Base-by-base conservation (phyloP, 805 yeast genomes). In the Lachancea cidri region DNA sequence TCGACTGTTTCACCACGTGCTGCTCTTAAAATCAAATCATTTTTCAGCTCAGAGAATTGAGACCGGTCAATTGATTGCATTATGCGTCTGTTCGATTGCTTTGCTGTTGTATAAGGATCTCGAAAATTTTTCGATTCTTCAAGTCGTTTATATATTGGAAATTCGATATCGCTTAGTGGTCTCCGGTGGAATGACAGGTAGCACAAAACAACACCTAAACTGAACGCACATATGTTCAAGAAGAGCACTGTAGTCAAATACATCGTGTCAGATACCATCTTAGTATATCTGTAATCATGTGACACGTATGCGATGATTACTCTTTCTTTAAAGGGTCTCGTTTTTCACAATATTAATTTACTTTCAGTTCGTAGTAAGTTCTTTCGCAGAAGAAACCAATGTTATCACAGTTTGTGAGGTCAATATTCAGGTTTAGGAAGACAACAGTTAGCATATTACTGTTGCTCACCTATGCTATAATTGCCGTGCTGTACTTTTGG, bases 1-100 rank as follows among this genome's bases (percentile, higher is more conserved):
- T 93, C 98, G 31, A 91, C 97, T 45, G 68, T 68, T 60, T 91
- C 95, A 38, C 83, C 97, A 49, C 73, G 73, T 8, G 98, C 97
- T 3, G 98, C 96, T 54, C 98, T 73, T 49, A 93, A 70, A 29
- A 93, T 83, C 56, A 91, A 72, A 59, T 93, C 98, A 67, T 93
- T 93, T 65, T 89, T 77, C 61, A 89, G 70, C 13, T 81, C 77
- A 14, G 96, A 81, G 62, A 88, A 89, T 41, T 65, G 66, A 5
- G 44, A 42, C 7, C 47, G 48, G 17, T 47, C 45, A 33, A 46
- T 41, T 3, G 34, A 19, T 29, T 41, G 44, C 44, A 41, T 41
- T 24, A n/a, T 17, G n/a, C 16, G 25, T 37, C 19, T 29, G 13
- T 11, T 34, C n/a, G 17, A 29, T 15, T 45, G 38, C 36, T 39